Evolutionary conservation across 495 filamentous ascomycete genomes (phyloP).

Genomic region (Sabuloglossum arenarium): DNA sequence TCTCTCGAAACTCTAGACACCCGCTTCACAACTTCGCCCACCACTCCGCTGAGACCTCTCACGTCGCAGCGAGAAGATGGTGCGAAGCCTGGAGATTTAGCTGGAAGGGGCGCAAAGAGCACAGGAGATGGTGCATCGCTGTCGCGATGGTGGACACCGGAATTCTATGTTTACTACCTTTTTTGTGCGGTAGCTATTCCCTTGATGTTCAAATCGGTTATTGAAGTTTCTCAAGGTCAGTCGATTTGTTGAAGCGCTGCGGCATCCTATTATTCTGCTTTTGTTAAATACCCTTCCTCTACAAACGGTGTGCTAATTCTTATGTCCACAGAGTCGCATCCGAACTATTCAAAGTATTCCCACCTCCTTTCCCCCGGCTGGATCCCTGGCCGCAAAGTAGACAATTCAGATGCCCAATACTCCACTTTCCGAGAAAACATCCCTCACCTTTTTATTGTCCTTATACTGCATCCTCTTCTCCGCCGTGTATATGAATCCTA

Average conservation of each 20-base stretch:
- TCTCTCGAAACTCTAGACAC: conserved; percentile 86
- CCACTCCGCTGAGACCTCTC: conserved; percentile 35
- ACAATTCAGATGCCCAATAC: conserved; percentile 83
- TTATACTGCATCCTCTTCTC: conserved; percentile 57
- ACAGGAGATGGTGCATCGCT: conserved; percentile 22
- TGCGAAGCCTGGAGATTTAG: conserved; percentile 7
- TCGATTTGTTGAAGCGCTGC: not conserved
- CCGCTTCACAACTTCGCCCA: conserved; percentile 57
- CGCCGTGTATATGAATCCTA: conserved; percentile 42
- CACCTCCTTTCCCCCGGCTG: conserved; percentile 58
- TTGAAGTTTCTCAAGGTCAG: conserved; percentile 73
- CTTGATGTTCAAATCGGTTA: conserved; percentile 75
- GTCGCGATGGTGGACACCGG: conserved; percentile 65
- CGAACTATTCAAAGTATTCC: conserved; percentile 57
- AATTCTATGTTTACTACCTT: conserved; percentile 70
- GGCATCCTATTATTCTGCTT: not conserved
- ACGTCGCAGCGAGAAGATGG: conserved; percentile 19
- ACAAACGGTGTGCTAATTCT: not conserved
- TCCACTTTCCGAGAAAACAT: conserved; percentile 70
- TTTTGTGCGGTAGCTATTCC: conserved; percentile 48
- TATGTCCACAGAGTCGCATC: conserved; percentile 46
- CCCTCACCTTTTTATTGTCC: conserved; percentile 49
- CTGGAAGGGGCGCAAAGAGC: conserved; percentile 20
- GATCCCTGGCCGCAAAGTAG: conserved; percentile 89
- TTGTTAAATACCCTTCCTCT: conserved; percentile 8